Percentiles rank a stretch among this genome's conserved stretches.
Evolutionary conservation across 1,284 basidiomycete genomes (phyloP).

Genomic region (Serendipita sp.): DNA sequence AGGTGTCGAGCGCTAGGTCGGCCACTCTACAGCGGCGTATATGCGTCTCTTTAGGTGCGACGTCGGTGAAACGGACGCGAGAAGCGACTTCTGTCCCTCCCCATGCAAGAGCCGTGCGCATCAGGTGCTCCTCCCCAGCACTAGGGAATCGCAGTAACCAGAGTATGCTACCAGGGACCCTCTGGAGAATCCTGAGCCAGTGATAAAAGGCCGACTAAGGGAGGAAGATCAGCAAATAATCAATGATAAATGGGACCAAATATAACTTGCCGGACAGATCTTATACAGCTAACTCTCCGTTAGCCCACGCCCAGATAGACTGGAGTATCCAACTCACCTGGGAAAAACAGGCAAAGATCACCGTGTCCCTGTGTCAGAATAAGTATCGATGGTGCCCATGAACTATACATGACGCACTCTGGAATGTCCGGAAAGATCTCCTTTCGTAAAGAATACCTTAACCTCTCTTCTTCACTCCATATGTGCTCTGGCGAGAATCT

Average conservation of each 20-base stretch:
- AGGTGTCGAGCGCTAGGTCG: constrained; percentile 49
- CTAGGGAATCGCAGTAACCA: constrained; percentile 50
- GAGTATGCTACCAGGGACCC: constrained; percentile 39
- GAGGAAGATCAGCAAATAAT: background rate
- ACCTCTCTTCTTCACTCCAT: constrained; percentile 36
- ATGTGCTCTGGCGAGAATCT: constrained; percentile 18
- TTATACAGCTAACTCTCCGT: constrained; percentile 13
- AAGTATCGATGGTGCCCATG: background rate
- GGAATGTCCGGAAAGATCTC: constrained; percentile 35
- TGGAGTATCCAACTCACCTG: constrained; percentile 17
- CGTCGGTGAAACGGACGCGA: constrained; percentile 43
- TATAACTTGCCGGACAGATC: constrained; percentile 33
- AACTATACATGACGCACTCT: constrained; percentile 21
- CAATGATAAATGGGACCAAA: background rate
- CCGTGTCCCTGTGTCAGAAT: constrained; percentile 23
- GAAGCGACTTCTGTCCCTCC: constrained; percentile 39
- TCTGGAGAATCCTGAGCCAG: constrained; percentile 40
- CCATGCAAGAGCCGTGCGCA: constrained; percentile 35
- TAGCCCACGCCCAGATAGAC: background rate
- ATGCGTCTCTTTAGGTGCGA: constrained; percentile 39
- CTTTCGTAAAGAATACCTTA: constrained; percentile 31
- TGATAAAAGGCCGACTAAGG: constrained; percentile 33
- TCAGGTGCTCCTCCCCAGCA: constrained; percentile 38
- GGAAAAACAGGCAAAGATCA: constrained; percentile 41
- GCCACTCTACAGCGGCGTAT: constrained; percentile 39